Percentiles rank a stretch among this genome's conserved stretches.
phyloP scores from a whole-genome alignment of 2,329 filamentous ascomycete species.

The Beauveria sp. region DNA sequence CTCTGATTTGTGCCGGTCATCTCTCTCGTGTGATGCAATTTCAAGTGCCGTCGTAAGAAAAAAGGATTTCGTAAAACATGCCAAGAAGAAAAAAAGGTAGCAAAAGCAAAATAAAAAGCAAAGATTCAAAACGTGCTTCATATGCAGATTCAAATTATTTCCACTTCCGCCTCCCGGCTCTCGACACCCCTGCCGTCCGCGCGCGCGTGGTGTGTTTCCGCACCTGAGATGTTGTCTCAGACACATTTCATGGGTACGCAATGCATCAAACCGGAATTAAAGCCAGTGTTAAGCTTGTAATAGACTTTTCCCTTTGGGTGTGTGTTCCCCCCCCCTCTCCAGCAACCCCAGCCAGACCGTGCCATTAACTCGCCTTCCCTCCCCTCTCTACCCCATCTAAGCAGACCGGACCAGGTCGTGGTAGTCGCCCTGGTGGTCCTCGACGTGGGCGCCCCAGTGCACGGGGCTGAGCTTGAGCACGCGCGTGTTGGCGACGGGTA shows the following conservation, averaged over 20 bases:
- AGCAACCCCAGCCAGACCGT: too few species aligned
- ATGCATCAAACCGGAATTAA: too few species aligned
- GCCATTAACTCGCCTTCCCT: too few species aligned
- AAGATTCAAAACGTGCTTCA: background rate
- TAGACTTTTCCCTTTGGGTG: background rate
- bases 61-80: background rate
- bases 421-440: conserved; percentile 50
- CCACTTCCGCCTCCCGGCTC: background rate
- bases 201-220: background rate
- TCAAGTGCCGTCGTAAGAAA: too few species aligned
- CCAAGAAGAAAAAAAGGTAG: background rate
- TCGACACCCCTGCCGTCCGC: background rate
- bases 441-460: conserved; percentile 54
- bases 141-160: background rate
- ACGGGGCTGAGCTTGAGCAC: conserved; percentile 60
- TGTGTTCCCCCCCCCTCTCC: background rate
- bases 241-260: background rate
- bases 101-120: background rate
- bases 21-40: too few species aligned
- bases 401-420: conserved; percentile 30
- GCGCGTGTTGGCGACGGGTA: conserved; percentile 30
- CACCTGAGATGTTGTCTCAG: background rate
- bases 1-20: background rate
- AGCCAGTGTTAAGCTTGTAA: conserved; percentile 3
- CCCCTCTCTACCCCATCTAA: background rate